Percentiles rank a stretch among this genome's conserved stretches.
These are phyloP conservation scores for Solanum chmielewskii DNA, from an alignment of 257 asterid species.

Conservation along the genomic window DNA sequence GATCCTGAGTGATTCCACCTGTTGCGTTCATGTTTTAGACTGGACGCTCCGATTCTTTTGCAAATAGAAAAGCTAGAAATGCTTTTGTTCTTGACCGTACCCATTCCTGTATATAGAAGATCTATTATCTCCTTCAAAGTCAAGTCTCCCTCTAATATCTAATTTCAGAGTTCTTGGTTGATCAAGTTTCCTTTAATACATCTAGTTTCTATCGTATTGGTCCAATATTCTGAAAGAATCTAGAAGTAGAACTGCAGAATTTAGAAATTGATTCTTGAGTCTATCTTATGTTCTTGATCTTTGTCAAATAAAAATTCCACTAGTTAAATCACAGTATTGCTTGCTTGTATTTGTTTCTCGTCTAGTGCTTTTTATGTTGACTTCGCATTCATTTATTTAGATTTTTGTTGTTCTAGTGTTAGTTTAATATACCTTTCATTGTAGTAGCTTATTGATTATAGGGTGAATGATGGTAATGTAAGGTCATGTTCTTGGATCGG, in stretches of 20 bases:
- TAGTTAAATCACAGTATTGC: neutral
- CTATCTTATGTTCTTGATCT: neutral
- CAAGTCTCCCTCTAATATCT: neutral
- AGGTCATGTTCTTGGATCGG: neutral
- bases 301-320: neutral
- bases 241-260: neutral
- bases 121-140: neutral
- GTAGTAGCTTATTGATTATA: neutral
- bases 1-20: neutral
- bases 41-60: neutral
- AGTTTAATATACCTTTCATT: neutral
- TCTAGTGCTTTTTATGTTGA: neutral
- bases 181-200: neutral
- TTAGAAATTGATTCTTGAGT: neutral
- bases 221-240: neutral
- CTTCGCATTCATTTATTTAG: neutral
- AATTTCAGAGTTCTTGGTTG: neutral
- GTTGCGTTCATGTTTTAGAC: neutral
- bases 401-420: neutral
- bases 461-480: neutral
- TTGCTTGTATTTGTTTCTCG: neutral
- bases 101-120: neutral
- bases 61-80: neutral
- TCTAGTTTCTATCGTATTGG: neutral
- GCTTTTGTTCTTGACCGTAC: neutral